Evolutionary conservation across 495 filamentous ascomycete species (phyloP).

Genomic region (Talaromyces nanjingensis): DNA sequence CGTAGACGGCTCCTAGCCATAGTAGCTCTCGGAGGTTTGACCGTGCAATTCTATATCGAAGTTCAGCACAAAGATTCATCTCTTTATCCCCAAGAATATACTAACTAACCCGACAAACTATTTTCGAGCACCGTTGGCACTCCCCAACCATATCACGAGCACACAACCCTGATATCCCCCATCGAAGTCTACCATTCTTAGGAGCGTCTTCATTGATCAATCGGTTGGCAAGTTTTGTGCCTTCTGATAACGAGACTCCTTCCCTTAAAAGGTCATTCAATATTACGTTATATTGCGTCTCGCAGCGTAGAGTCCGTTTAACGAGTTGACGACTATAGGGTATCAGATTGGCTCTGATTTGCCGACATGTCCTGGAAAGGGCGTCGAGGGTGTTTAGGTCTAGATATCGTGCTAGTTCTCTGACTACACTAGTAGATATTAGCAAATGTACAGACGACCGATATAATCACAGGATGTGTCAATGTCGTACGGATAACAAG

Average conservation of each 20-base stretch:
- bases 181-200: constrained; percentile 38
- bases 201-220: constrained; percentile 24
- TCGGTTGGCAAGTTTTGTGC: constrained; percentile 30
- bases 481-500: constrained; percentile 76
- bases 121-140: constrained; percentile 67
- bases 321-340: constrained; percentile 68
- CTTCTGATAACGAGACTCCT: constrained; percentile 26
- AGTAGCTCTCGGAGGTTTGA: constrained; percentile 60
- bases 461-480: constrained; percentile 12
- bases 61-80: background rate
- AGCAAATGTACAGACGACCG: constrained; percentile 9
- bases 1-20: constrained; percentile 64
- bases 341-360: constrained; percentile 65
- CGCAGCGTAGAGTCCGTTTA: constrained; percentile 68
- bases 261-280: constrained; percentile 30
- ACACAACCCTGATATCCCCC: constrained; percentile 65
- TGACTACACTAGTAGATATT: constrained; percentile 56
- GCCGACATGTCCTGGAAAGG: constrained; percentile 71
- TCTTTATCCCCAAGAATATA: background rate
- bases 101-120: constrained; percentile 78
- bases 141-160: constrained; percentile 78
- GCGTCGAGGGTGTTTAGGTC: constrained; percentile 82
- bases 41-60: constrained; percentile 67
- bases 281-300: constrained; percentile 53
- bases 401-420: constrained; percentile 62